Evolutionary conservation across 176 grass and related monocot genomes (phyloP), one percentile per base, ranked within the genome.

Genomic region (Zea luxurians): DNA sequence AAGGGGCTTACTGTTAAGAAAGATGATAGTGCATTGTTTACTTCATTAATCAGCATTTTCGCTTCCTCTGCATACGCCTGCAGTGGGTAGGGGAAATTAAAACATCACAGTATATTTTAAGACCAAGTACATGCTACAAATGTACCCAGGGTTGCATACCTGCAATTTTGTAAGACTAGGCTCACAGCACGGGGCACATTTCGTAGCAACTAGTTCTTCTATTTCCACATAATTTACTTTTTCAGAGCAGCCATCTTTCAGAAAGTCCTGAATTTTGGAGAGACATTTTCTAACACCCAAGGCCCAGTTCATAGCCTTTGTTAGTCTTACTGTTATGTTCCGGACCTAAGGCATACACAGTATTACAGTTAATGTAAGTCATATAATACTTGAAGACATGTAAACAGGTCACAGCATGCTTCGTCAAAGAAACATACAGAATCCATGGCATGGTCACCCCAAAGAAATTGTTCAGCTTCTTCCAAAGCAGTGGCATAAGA

Each of bases 401-500:
- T 62, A 76, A 8, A 8, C 36, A 69, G 76, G 65, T 41, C 42
- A 81, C 35, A 64, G 61, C 62, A 81, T 91, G 49, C 43, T 74
- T 38, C 16, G 40, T 83, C 75, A 53, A 77, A 78, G 43, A 79
- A 83, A 74, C 85, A 78, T 97, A 97, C 93, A 81, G 72, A 88
- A 85, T 93, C 91, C 91, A 97, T 90, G 68, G 73, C 76, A 86
- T 93, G 91, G 67, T 82, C 87, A 53, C 86, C 89, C 94, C 94
- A 97, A 86, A 97, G 87, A 85, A 97, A 97, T 54, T 97, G 94
- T 48, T 93, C 86, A 62, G 84, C 89, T 69, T 91, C 73, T 64
- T 89, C 78, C 50, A 97, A 86, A 83, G 87, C 89, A 80, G 71
- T 83, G 77, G 71, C 20, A 80, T 90, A 93, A 79, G 83, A 59